Percentiles rank a stretch among this genome's conserved stretches.
Conservation (phyloP, 2,329 filamentous ascomycete genomes). For the Elsinoe batatas region DNA sequence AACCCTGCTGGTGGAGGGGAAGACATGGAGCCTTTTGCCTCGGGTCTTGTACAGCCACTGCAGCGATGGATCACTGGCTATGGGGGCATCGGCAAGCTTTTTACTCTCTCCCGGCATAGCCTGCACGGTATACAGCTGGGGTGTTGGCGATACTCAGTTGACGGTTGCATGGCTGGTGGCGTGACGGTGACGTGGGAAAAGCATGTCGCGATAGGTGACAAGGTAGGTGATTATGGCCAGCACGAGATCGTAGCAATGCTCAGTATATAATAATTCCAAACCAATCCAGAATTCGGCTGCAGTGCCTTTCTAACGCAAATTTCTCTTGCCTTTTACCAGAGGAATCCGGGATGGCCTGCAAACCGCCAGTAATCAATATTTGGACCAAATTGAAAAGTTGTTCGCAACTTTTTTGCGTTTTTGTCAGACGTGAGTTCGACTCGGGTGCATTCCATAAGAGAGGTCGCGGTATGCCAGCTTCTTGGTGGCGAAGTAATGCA, state of each 20-base stretch:
- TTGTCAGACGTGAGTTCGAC: neutral
- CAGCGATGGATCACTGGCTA: too few relatives aligned
- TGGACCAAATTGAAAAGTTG: neutral
- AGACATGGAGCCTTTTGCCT: neutral
- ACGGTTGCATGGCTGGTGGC: too few relatives aligned
- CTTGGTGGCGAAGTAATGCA: too few relatives aligned
- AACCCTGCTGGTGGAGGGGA: neutral
- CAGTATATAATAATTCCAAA: neutral
- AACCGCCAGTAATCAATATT: neutral
- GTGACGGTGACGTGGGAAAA: too few relatives aligned
- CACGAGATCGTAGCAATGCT: too few relatives aligned
- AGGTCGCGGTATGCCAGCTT: neutral
- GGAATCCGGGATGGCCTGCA: constrained; percentile 2
- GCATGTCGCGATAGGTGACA: too few relatives aligned
- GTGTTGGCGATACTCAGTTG: too few relatives aligned
- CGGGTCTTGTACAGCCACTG: neutral
- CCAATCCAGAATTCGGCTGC: neutral
- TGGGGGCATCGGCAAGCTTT: too few relatives aligned
- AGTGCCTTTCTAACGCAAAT: constrained; percentile 5
- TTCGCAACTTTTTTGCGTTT: neutral
- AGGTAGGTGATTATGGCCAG: too few relatives aligned
- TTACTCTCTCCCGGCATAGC: too few relatives aligned
- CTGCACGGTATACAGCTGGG: too few relatives aligned
- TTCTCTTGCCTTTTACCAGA: constrained; percentile 6
- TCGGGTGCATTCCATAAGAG: neutral